Base-by-base conservation (phyloP, 768 basidiomycete genomes). In the Auriculariales sp. region DNA sequence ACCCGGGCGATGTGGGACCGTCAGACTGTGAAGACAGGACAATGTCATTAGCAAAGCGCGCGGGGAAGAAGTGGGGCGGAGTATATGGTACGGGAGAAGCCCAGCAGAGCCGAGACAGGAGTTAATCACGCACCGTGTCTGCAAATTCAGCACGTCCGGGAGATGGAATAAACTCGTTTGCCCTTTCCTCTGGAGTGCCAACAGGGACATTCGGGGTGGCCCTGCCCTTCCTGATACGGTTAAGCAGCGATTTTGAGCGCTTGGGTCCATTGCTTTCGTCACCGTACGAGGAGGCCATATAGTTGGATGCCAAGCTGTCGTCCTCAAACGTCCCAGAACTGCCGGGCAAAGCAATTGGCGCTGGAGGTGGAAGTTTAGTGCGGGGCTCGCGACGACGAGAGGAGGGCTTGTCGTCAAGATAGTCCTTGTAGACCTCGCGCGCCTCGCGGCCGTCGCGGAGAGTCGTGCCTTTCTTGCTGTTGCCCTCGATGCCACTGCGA, bases 161-260 rank as follows among this genome's bases (percentile, higher is more conserved):
- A 22, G 30, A n/a, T n/a, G n/a, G n/a, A n/a, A n/a, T n/a, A n/a
- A n/a, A 22, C 22, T 71, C 71, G 49, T 71, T 70, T 28, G 68
- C 63, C 28, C 61, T 61, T n/a, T 72, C 71, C 30, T 68, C 63
- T 27, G 61, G 54, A 25, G 61, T 64, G 10, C 47, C 27, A n/a
- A 84, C 73, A 14, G 87, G 87, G 1, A 89, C 79, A 54, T 89
- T 90, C 9, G 87, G 87, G 7, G 80, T 68, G 58, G 90, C 87
- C 30, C 87, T 79, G 85, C 90, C 89, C 65, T 79, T 85, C 52
- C 84, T 79, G 60, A 92, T 84, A 49, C 88, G 83, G 42, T 90
- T 83, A 76, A 91, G 90, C 54, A 92, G 67, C 12, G 84, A 88
- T 64, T 79, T 88, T 56, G 76, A 77, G 27, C 88, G 81, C 62